phyloP scores from a whole-genome alignment of 2,329 filamentous ascomycete genomes.

The Aspergillus sclerotialis region DNA sequence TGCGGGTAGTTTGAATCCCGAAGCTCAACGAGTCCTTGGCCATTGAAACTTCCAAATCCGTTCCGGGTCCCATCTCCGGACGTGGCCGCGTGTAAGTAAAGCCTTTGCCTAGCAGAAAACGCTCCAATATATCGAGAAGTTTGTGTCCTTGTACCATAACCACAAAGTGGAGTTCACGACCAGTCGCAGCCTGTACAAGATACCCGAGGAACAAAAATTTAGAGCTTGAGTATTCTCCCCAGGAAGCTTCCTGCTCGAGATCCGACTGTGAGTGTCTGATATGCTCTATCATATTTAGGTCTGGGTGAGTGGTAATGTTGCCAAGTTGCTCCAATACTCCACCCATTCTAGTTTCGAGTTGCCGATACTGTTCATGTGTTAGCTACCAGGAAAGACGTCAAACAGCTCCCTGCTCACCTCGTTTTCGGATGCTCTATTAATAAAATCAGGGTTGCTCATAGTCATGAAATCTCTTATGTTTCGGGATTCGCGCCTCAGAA shows the following conservation, averaged over 20 bases:
- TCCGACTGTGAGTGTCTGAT: constrained; percentile 27
- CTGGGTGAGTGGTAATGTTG: constrained; percentile 38
- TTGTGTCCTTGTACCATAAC: constrained; percentile 30
- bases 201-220: constrained; percentile 41
- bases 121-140: constrained; percentile 32
- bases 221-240: constrained; percentile 41
- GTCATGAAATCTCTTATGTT: constrained; percentile 26
- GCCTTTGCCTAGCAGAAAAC: constrained; percentile 37
- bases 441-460: constrained; percentile 9
- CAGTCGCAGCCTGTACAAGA: constrained; percentile 29
- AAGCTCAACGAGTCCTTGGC: constrained; percentile 29
- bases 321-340: constrained; percentile 31
- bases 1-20: constrained; percentile 25
- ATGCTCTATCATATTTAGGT: constrained; percentile 36
- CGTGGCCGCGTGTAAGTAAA: constrained; percentile 24
- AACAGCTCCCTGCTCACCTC: constrained; percentile 19
- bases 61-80: constrained; percentile 24
- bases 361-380: constrained; percentile 16
- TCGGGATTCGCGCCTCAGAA: constrained; percentile 22
- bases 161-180: constrained; percentile 32
- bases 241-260: constrained; percentile 32
- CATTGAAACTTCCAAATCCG: constrained; percentile 29
- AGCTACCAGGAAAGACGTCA: constrained; percentile 4
- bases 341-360: constrained; percentile 24
- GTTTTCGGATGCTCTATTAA: constrained; percentile 5